Base-by-base conservation (phyloP, 1,284 basidiomycete genomes). In the Ganoderma boninense region DNA sequence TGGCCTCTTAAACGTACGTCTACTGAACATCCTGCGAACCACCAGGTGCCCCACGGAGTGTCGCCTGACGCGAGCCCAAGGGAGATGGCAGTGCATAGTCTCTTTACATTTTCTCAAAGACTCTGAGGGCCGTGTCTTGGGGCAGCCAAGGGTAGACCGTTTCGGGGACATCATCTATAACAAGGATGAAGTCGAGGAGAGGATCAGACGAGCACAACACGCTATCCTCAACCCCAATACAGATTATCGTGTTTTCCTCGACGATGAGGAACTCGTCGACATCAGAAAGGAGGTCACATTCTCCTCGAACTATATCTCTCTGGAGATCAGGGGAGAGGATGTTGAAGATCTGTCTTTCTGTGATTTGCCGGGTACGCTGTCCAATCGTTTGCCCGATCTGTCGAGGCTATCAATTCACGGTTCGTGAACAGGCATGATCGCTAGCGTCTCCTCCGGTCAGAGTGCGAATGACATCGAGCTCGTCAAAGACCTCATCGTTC, bases 31-130 rank as follows among this genome's bases (percentile, higher is more conserved):
- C 42, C 40, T 64, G 56, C 32, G 59, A 20, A 26, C 10, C 64
- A 18, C 66, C 44, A 93, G 92, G n/a, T 93, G 91, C 70, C 91
- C 92, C 0, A 92, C 89, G 0, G 92, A 94, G 73, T 92, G 90
- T 72, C 86, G 88, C 13, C 83, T 94, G 0, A 83, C 87, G 0
- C 77, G 81, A 16, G 86, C 86, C 0, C 70, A 79, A 4, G 75
- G 75, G 0, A 77, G 81, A 0, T 95, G 93, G 93, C 80, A 82
- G 62, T 95, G 93, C 72, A 74, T 79, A 0, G 86, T 94, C 0
- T 88, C 85, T 0, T 80, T 94, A 0, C 87, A 87, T 2, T 73
- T 73, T 10, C 64, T 75, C 23, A 86, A 84, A 0, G 86, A 91
- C 69, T 77, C 80, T 0, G 73, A 79, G 0, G 89, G 89, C 0